Evolutionary conservation across 257 asterid genomes (phyloP).

Genomic region (Voacanga thouarsii): DNA sequence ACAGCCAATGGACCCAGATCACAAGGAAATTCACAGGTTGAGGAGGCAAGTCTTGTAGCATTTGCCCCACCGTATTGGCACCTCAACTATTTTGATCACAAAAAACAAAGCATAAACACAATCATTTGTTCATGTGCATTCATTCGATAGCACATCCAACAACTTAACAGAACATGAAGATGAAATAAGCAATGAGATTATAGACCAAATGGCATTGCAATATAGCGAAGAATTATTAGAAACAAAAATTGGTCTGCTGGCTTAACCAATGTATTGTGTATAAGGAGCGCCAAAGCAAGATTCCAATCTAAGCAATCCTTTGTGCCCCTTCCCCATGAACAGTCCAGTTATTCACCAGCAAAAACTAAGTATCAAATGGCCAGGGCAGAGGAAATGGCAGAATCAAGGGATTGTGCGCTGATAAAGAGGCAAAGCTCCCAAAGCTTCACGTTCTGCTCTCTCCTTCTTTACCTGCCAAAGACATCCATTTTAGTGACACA

Average conservation of each 20-base stretch:
- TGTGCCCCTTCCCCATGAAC: neutral
- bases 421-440: slow-evolving; percentile 80
- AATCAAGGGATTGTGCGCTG: slow-evolving; percentile 61
- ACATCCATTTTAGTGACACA: neutral
- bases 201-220: neutral
- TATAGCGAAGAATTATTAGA: neutral
- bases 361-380: neutral
- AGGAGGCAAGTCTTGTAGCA: neutral
- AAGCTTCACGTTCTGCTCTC: slow-evolving; percentile 65
- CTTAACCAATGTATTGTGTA: neutral
- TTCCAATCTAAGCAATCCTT: neutral
- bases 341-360: neutral
- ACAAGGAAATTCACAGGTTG: too few species aligned
- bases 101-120: neutral
- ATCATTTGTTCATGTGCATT: neutral
- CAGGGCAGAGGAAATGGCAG: slow-evolving; percentile 8
- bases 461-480: slow-evolving; percentile 59
- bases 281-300: neutral
- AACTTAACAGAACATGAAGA: neutral
- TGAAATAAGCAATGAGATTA: neutral
- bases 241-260: neutral
- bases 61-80: neutral
- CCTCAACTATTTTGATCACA: neutral
- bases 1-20: neutral
- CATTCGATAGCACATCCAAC: neutral